A percentile compares a stretch with the other conserved stretches of the same genome.
Conservation (phyloP, 108 stramenopile species). For the Pseudonitzschia pungens region DNA sequence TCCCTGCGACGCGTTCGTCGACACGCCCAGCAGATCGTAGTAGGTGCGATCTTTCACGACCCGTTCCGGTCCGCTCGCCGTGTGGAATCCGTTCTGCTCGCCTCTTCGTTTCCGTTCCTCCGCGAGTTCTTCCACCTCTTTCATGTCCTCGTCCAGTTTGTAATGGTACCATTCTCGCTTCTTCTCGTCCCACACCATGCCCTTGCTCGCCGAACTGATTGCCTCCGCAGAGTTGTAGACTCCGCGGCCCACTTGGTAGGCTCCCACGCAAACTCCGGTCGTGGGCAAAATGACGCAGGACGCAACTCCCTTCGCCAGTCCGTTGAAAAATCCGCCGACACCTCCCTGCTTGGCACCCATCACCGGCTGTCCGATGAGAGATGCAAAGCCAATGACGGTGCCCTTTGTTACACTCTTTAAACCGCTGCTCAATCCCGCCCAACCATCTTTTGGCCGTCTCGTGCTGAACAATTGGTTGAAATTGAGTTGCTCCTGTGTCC, state of each 20-base stretch:
- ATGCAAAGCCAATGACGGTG: slow-evolving; percentile 73
- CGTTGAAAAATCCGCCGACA: slow-evolving; percentile 73
- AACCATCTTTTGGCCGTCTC: slow-evolving; percentile 82
- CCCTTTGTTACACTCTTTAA: slow-evolving; percentile 80
- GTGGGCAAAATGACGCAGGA: slow-evolving; percentile 80
- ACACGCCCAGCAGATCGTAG: slow-evolving; percentile 85
- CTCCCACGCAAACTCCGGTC: slow-evolving; percentile 84
- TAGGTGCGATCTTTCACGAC: slow-evolving; percentile 78
- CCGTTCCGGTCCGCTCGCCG: slow-evolving; percentile 30
- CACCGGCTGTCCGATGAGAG: slow-evolving; percentile 81
- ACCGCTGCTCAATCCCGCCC: slow-evolving; percentile 79
- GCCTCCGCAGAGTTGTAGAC: slow-evolving; percentile 80
- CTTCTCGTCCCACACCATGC: slow-evolving; percentile 86
- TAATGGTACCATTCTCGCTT: slow-evolving; percentile 79
- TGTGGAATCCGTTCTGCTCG: background rate
- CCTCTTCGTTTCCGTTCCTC: slow-evolving; percentile 30
- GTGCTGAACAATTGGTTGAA: slow-evolving; percentile 69
- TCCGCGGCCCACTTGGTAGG: slow-evolving; percentile 75
- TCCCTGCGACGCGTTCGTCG: slow-evolving; percentile 71
- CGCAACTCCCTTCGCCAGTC: slow-evolving; percentile 80
- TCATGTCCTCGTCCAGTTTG: slow-evolving; percentile 63
- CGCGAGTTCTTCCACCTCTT: slow-evolving; percentile 49
- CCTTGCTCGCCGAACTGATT: slow-evolving; percentile 51
- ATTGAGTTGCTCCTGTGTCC: slow-evolving; percentile 30
- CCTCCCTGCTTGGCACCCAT: slow-evolving; percentile 83